Evolutionary conservation across 495 filamentous ascomycete species (phyloP), one percentile per base, ranked within the genome.

Genomic region (Aspergillus conjunctus): DNA sequence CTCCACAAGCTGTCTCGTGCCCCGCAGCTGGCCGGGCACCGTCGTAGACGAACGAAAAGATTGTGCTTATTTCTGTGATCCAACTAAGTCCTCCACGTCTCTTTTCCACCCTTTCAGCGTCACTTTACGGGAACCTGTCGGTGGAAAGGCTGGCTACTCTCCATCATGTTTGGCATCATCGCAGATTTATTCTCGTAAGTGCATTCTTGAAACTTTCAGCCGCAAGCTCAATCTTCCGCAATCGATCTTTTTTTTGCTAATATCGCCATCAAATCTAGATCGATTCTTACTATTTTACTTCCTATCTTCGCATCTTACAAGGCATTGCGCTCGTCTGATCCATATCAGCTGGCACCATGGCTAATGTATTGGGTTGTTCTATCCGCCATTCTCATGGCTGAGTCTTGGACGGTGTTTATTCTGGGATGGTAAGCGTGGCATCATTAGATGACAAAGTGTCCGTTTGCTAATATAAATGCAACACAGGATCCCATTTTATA

Each of bases 351-450:
- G 30, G 90, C 91, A 62, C 94, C 94, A 92, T 99, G 94, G 94
- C 83, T 99, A 54, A 98, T 97, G 89, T 99, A 98, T 83, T 99
- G 92, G 91, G 91, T 96, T 48, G 91, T 96, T 31, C 81, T 97
- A 50, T 88, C 91, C 43, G 87, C 88, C 77, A 84, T 89, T 55
- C 77, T 91, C 61, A 83, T 94, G 65, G 83, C 89, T 77, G 94
- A 98, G 75, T 91, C 88, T 34, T 96, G 91, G 89, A 86, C 85
- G 20, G 85, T 86, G 55, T 96, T 91, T 76, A 85, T 97, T 69
- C 80, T 98, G 41, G 80, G 81, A 71, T 97, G 91, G 91, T 90
- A 82, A 43, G 62, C 12, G 4, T 11, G 30, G 22, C 20, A 8
- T 12, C 20, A 3, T 34, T 39, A 44, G n/a, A 58, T 59, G 62